Base-by-base conservation (phyloP, 306 rosid genomes). In the Sesbania bispinosa region DNA sequence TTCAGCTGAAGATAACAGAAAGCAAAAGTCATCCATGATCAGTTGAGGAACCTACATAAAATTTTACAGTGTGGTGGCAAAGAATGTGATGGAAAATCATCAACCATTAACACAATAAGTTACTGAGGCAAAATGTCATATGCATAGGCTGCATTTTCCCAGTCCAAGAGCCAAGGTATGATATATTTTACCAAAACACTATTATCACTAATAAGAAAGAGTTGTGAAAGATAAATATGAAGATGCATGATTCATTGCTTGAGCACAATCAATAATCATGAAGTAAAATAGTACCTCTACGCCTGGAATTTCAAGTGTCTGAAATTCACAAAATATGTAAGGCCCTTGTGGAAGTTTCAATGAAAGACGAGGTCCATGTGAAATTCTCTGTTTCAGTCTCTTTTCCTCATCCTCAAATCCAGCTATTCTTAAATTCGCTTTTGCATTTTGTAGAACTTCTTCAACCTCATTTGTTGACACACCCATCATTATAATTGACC, bases 351-450 rank as follows among this genome's bases (percentile, higher is more conserved):
- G 97, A 69, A 90, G 98, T 80, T 80, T 85, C 76, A 82, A 47
- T 6, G 86, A 43, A 74, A 68, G 62, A 45, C 19, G 75, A 48
- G 86, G 83, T 78, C 83, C 82, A 69, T 80, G 73, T 55, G 92
- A 87, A 77, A 73, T 62, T 55, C 89, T 81, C 85, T 88, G 97
- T 79, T 87, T 91, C 74, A 86, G 46, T 74, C 95, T 87, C 79
- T 80, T 88, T 71, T 94, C 98, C 85, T 89, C 98, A 9, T 90
- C 92, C 63, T 87, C 89, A 73, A 94, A 94, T 83, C 97, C 97
- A 80, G 85, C 89, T 83, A 94, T 86, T 81, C 97, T 91, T 64
- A 83, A 80, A 80, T 94, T 85, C 38, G 57, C 76, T 67, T 86
- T 85, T 26, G 89, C 88, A 74, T 71, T 81, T 75, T 87, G 73